A percentile compares a stretch with the other conserved stretches of the same genome.
phyloP scores from a whole-genome alignment of 805 yeast genomes.

The Starmera pachycereana region DNA sequence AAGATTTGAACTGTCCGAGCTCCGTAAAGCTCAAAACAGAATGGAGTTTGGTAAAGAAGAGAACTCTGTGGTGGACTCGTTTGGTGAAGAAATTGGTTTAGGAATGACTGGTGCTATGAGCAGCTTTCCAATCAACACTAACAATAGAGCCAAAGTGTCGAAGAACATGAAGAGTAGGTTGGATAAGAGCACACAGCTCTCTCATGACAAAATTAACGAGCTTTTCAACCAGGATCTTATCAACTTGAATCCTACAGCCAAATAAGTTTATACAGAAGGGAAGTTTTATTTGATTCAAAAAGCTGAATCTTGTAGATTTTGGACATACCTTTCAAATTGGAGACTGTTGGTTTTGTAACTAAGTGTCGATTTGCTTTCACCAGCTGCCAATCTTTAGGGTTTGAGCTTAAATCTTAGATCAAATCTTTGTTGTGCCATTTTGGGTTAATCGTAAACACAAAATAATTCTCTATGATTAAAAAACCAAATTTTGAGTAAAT shows the following conservation, averaged over 20 bases:
- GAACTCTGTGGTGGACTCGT: slow-evolving; percentile 46
- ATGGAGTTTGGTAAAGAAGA: slow-evolving; percentile 77
- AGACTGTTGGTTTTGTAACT: too few species aligned
- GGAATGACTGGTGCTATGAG: slow-evolving; percentile 45
- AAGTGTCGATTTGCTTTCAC: too few species aligned
- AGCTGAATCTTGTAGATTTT: too few species aligned
- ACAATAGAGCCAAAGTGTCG: slow-evolving; percentile 48
- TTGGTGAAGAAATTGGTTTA: slow-evolving; percentile 74
- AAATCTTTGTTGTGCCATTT: too few species aligned
- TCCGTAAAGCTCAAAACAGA: slow-evolving; percentile 75
- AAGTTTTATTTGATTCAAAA: too few species aligned
- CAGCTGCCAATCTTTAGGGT: too few species aligned
- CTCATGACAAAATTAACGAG: slow-evolving; percentile 3
- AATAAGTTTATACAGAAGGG: slow-evolving; percentile 1
- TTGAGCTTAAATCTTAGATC: too few species aligned
- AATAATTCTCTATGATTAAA: too few species aligned
- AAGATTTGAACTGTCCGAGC: slow-evolving; percentile 69
- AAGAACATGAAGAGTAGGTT: slow-evolving; percentile 49
- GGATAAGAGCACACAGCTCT: slow-evolving; percentile 3
- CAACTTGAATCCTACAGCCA: slow-evolving; percentile 6
- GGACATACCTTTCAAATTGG: too few species aligned
- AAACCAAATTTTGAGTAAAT: too few species aligned
- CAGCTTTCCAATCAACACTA: slow-evolving; percentile 24
- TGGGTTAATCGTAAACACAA: too few species aligned
- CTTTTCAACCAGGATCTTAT: slow-evolving; percentile 14